phyloP scores from a whole-genome alignment of 176 grass and related monocot genomes.

The Cenchrus fungigraminus region DNA sequence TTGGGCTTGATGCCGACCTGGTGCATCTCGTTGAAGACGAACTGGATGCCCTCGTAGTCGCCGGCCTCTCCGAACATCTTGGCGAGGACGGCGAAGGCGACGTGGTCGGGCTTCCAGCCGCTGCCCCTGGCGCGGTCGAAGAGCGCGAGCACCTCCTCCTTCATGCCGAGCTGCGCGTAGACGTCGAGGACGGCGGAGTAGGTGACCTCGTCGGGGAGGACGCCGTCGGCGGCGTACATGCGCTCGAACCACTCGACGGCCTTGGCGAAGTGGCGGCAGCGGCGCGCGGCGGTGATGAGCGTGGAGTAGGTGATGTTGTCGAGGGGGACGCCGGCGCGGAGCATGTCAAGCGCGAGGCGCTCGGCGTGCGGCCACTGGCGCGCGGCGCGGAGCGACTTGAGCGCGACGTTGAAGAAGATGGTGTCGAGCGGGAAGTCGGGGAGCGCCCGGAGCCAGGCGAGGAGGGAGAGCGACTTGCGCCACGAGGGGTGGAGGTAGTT shows the following conservation, averaged over 20 bases:
- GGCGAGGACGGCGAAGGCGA: slow-evolving; percentile 77
- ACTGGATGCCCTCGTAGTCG: slow-evolving; percentile 80
- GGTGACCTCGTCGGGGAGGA: slow-evolving; percentile 88
- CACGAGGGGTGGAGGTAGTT: slow-evolving; percentile 68
- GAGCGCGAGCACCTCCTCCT: slow-evolving; percentile 73
- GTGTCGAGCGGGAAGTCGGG: slow-evolving; percentile 52
- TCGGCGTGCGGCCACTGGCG: slow-evolving; percentile 69
- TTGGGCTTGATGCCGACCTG: slow-evolving; percentile 67
- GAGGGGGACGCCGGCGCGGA: slow-evolving; percentile 54
- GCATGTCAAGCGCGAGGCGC: slow-evolving; percentile 72
- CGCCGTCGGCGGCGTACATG: slow-evolving; percentile 65
- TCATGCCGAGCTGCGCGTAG: slow-evolving; percentile 70
- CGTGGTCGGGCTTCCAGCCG: slow-evolving; percentile 80
- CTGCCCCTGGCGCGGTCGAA: slow-evolving; percentile 76
- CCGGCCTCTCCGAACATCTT: slow-evolving; percentile 88
- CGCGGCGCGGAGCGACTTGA: slow-evolving; percentile 76
- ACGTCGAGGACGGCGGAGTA: slow-evolving; percentile 81
- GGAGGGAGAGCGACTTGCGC: slow-evolving; percentile 70
- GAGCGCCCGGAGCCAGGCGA: slow-evolving; percentile 55
- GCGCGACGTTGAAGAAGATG: slow-evolving; percentile 84
- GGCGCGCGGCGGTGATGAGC: slow-evolving; percentile 71
- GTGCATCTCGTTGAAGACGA: slow-evolving; percentile 76
- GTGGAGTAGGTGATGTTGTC: slow-evolving; percentile 98
- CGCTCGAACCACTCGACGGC: slow-evolving; percentile 86
- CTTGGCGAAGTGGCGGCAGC: slow-evolving; percentile 72